Evolutionary conservation across 164 flowering plant genomes (phyloP).

Genomic region (Amborella trichopoda): DNA sequence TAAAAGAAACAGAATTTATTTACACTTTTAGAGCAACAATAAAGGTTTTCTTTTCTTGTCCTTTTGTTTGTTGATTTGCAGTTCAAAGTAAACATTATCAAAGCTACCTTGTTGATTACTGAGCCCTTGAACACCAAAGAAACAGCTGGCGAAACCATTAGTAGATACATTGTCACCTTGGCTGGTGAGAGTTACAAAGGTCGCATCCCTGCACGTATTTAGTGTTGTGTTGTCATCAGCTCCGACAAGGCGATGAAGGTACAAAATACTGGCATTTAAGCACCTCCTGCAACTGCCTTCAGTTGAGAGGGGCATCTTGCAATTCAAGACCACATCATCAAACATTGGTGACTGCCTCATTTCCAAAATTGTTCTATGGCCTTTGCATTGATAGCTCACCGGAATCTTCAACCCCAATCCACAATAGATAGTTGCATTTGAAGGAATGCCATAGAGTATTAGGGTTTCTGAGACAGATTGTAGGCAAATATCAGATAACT

Average conservation of each 20-base stretch:
- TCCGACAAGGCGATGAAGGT: slow-evolving; percentile 54
- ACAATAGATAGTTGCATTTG: slow-evolving; percentile 65
- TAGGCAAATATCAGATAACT: slow-evolving; percentile 53
- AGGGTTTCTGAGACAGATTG: slow-evolving; percentile 54
- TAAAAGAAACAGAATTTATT: no score
- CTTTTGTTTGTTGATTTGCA: no score
- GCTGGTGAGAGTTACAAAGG: slow-evolving; percentile 80
- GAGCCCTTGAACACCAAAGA: slow-evolving; percentile 71
- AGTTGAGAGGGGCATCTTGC: slow-evolving; percentile 39
- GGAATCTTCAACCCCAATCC: slow-evolving; percentile 80
- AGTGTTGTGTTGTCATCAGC: slow-evolving; percentile 58
- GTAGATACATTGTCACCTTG: slow-evolving; percentile 44
- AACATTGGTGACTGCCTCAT: slow-evolving; percentile 73
- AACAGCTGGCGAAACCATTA: slow-evolving; percentile 62
- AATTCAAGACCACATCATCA: slow-evolving; percentile 43
- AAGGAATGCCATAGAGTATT: slow-evolving; percentile 55
- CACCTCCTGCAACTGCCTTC: slow-evolving; percentile 59
- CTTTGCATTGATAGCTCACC: slow-evolving; percentile 61
- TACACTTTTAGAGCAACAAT: no score
- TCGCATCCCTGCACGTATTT: slow-evolving; percentile 91
- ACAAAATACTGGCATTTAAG: slow-evolving; percentile 61
- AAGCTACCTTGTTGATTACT: slow-evolving; percentile 36
- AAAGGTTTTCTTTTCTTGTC: no score
- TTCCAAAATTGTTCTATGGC: slow-evolving; percentile 64
- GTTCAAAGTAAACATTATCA: no score